Evolutionary conservation across 2,329 filamentous ascomycete genomes (phyloP).

Genomic region (Phyllosticta citribraziliensis): DNA sequence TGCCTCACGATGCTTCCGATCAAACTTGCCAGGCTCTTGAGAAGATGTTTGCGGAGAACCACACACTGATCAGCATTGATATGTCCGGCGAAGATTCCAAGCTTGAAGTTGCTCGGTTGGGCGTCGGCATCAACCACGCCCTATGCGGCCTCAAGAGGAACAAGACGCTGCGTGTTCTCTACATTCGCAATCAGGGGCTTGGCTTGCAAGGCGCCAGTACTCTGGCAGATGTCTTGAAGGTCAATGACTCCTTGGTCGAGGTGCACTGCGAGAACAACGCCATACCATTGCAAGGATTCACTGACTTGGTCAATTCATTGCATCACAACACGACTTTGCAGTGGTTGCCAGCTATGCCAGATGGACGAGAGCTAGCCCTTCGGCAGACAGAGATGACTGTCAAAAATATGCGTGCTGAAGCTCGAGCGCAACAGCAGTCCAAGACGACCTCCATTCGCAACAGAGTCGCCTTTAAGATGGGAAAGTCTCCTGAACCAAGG

Average conservation of each 20-base stretch:
- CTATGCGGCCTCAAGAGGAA: constrained; percentile 56
- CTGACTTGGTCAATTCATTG: constrained; percentile 58
- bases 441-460: constrained; percentile 25
- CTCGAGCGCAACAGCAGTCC: constrained; percentile 19
- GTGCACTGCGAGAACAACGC: constrained; percentile 64
- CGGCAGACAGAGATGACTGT: constrained; percentile 49
- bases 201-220: constrained; percentile 61
- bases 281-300: constrained; percentile 61
- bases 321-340: constrained; percentile 54
- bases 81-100: constrained; percentile 64
- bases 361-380: constrained; percentile 51
- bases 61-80: constrained; percentile 55
- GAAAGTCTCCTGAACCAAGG: constrained; percentile 19
- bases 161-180: constrained; percentile 49
- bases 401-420: constrained; percentile 38
- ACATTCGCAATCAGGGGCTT: constrained; percentile 58
- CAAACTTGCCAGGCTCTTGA: constrained; percentile 57
- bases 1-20: constrained; percentile 58
- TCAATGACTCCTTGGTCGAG: constrained; percentile 52
- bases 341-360: constrained; percentile 52
- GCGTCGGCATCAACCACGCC: constrained; percentile 57
- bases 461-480: constrained; percentile 24
- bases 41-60: constrained; percentile 56
- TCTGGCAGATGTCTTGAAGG: constrained; percentile 56
- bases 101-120: constrained; percentile 59